Evolutionary conservation across 2,329 filamentous ascomycete genomes (phyloP).

Genomic region (Beauveria australis): DNA sequence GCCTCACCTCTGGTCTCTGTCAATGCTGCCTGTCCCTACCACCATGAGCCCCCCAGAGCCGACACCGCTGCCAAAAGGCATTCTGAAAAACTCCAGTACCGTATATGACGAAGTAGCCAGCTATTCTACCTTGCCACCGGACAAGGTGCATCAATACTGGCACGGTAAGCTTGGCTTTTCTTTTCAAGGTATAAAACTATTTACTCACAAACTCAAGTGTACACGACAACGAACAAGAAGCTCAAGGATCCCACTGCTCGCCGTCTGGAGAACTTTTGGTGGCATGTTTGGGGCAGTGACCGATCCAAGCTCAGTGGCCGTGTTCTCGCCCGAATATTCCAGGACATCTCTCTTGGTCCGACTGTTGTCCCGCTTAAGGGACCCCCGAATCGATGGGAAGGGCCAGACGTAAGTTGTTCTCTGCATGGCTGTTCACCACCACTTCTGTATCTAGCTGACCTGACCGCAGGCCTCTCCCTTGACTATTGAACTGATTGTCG

Average conservation of each 20-base stretch:
- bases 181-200: neutral
- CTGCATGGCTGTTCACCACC: neutral
- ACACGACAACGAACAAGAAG: conserved; percentile 50
- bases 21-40: neutral
- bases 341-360: conserved; percentile 49
- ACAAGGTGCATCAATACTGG: conserved; percentile 49
- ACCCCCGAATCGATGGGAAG: conserved; percentile 45
- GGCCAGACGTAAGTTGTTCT: conserved; percentile 33
- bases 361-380: conserved; percentile 48
- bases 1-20: neutral
- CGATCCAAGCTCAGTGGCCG: conserved; percentile 43
- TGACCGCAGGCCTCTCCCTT: conserved; percentile 20
- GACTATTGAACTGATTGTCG: conserved; percentile 20
- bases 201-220: conserved; percentile 34
- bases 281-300: conserved; percentile 56
- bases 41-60: conserved; percentile 28
- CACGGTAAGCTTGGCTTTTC: conserved; percentile 37
- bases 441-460: conserved; percentile 10
- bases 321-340: conserved; percentile 46
- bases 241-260: conserved; percentile 54
- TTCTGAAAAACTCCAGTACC: conserved; percentile 44
- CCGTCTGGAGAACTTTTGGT: conserved; percentile 58
- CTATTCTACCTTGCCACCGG: conserved; percentile 39
- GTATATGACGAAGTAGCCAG: conserved; percentile 48
- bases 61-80: conserved; percentile 47